phyloP scores from a whole-genome alignment of 1,284 basidiomycete genomes.

The Puccinia hordei region DNA sequence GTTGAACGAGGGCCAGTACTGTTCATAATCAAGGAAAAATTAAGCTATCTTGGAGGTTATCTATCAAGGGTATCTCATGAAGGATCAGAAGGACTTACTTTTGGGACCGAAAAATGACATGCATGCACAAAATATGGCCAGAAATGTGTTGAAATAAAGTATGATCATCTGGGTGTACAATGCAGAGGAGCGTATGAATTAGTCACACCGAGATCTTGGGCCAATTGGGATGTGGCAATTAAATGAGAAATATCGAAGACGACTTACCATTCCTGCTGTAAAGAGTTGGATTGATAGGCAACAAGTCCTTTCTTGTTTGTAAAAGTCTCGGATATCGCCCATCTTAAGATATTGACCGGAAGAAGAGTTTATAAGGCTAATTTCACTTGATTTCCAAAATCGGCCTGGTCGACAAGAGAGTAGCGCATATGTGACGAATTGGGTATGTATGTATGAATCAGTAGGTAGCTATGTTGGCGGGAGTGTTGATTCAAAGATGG shows the following conservation, averaged over 20 bases:
- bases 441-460: neutral
- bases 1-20: slow-evolving; percentile 50
- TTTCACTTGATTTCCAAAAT: neutral
- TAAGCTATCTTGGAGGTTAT: neutral
- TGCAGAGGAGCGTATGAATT: neutral
- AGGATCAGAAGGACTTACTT: slow-evolving; percentile 11
- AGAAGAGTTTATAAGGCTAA: neutral
- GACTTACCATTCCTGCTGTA: slow-evolving; percentile 17
- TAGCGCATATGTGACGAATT: neutral
- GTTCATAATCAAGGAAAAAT: neutral
- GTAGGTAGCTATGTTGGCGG: neutral
- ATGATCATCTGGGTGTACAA: slow-evolving; percentile 32
- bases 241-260: neutral
- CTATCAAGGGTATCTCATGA: neutral
- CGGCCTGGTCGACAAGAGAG: neutral
- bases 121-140: slow-evolving; percentile 28
- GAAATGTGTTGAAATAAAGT: slow-evolving; percentile 39
- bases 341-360: neutral
- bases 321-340: slow-evolving; percentile 48
- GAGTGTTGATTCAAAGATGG: neutral
- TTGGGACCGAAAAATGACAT: slow-evolving; percentile 47
- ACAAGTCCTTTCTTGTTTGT: slow-evolving; percentile 46
- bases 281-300: slow-evolving; percentile 45
- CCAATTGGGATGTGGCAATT: neutral
- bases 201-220: neutral